Conservation (phyloP, 106 monocot species). For the Platanthera zijinensis region DNA sequence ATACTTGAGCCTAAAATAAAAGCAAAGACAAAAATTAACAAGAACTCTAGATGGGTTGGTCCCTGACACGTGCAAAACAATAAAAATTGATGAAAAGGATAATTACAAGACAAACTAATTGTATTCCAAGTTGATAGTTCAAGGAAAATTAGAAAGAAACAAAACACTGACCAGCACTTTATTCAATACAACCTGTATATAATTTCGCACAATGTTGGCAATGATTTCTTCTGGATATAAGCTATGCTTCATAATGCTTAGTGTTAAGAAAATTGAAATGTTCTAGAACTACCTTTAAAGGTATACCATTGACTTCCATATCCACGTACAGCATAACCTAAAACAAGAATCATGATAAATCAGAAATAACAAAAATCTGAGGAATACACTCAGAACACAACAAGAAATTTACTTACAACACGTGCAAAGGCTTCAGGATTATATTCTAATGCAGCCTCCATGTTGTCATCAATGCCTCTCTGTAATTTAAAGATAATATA, state of each 20-base stretch:
- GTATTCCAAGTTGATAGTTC: not conserved
- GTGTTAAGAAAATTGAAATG: not conserved
- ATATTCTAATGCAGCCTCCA: slow-evolving; percentile 93
- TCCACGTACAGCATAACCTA: slow-evolving; percentile 98
- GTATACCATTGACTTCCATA: slow-evolving; percentile 99
- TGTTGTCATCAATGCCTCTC: slow-evolving; percentile 99
- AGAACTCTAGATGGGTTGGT: not conserved
- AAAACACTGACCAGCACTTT: not conserved
- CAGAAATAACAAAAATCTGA: not conserved
- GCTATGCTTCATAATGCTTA: not conserved
- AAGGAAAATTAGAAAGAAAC: not conserved
- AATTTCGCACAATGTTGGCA: not conserved
- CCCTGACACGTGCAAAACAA: not conserved
- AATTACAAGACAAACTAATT: not conserved
- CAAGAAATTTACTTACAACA: slow-evolving; percentile 44
- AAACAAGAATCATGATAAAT: slow-evolving; percentile 7
- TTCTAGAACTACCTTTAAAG: slow-evolving; percentile 66
- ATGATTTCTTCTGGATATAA: not conserved
- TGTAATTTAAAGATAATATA: slow-evolving; percentile 14
- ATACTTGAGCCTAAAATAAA: too few species aligned
- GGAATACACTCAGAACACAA: not conserved
- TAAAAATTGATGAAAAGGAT: not conserved
- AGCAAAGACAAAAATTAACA: too few species aligned
- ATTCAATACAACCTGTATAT: not conserved
- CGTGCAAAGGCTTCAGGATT: slow-evolving; percentile 97